Evolutionary conservation across 768 basidiomycete genomes (phyloP), one percentile per base, ranked within the genome.

Genomic region (Nidularia sp.): DNA sequence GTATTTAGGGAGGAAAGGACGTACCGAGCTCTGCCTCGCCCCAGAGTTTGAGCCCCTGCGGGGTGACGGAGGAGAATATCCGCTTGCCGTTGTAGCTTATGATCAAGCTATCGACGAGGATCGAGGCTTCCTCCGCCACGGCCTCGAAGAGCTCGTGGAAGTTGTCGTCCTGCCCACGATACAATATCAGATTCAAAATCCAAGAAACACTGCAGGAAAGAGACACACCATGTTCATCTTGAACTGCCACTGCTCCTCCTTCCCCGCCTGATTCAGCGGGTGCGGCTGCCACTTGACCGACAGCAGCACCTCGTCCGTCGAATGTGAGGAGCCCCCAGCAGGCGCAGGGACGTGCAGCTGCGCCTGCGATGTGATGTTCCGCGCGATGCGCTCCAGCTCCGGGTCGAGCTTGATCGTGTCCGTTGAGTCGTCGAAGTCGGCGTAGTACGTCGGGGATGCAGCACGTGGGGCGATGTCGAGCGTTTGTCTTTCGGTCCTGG

Each of bases 41-140:
- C 84, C 86, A 89, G 12, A 91, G 79, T 10, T 73, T 75, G 44
- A 92, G 73, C 13, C 79, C 77, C 34, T 79, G 70, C 0, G 90
- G 88, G 0, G 85, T 85, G 2, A 83, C 80, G 10, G 85, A 88
- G 8, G 86, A 72, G 60, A 83, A 90, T 41, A 93, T 70, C 2
- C 81, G 85, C 49, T 76, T 80, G 36, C 80, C 76, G 31, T 83
- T 73, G 53, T 84, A 80, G 6, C 69, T 84, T 55, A 93, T 69
- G 32, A 90, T 71, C 1, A 93, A 67, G 51, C 76, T 76, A 13
- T 77, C 71, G 2, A 63, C 57, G 15, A 75, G 70, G 9, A 89
- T 71, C 15, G 64, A 64, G 1, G 79, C 83, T 34, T 83, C 72
- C 49, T 90, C 85, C 5, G 89, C 86, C 2, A 78, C 68, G 39